These are phyloP conservation scores for Carallia pectinifolia DNA, from an alignment of 345 rosid genomes.

Conservation along the genomic window DNA sequence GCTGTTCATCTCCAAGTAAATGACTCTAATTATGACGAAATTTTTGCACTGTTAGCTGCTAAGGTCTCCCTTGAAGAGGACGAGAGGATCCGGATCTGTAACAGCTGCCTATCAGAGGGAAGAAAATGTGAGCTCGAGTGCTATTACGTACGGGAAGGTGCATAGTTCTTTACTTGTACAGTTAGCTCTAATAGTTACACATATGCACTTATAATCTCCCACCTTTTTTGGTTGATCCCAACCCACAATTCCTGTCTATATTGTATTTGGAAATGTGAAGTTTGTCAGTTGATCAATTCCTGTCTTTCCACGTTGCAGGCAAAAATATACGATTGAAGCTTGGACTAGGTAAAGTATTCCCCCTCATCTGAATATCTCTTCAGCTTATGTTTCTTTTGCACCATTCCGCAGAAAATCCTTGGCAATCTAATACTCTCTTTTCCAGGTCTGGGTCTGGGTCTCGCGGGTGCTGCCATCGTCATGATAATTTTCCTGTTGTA, in stretches of 20 bases:
- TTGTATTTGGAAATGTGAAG: too few relatives aligned
- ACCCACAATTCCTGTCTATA: too few relatives aligned
- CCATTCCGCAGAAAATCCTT: background rate
- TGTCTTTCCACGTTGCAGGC: too few relatives aligned
- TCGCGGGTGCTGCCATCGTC: constrained; percentile 34
- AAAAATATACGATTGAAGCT: background rate
- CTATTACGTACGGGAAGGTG: too few relatives aligned
- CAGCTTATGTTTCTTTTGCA: background rate
- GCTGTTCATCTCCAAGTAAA: constrained; percentile 18
- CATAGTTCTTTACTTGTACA: too few relatives aligned
- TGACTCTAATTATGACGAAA: background rate
- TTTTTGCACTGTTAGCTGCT: constrained; percentile 19
- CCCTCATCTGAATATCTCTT: background rate
- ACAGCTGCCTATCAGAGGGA: too few relatives aligned
- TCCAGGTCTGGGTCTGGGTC: constrained; percentile 41
- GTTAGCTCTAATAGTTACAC: too few relatives aligned
- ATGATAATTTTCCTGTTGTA: constrained; percentile 14
- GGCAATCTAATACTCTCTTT: background rate
- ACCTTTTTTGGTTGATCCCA: too few relatives aligned
- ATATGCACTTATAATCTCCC: too few relatives aligned
- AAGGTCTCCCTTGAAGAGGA: constrained; percentile 20
- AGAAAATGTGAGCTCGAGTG: too few relatives aligned
- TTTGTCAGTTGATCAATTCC: too few relatives aligned
- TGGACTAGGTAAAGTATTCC: constrained; percentile 26
- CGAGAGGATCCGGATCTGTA: background rate